Percentiles rank a stretch among this genome's conserved stretches.
These are phyloP conservation scores for Dendrostoma leiphaemia DNA, from an alignment of 2,329 filamentous ascomycete species.

Conservation along the genomic window DNA sequence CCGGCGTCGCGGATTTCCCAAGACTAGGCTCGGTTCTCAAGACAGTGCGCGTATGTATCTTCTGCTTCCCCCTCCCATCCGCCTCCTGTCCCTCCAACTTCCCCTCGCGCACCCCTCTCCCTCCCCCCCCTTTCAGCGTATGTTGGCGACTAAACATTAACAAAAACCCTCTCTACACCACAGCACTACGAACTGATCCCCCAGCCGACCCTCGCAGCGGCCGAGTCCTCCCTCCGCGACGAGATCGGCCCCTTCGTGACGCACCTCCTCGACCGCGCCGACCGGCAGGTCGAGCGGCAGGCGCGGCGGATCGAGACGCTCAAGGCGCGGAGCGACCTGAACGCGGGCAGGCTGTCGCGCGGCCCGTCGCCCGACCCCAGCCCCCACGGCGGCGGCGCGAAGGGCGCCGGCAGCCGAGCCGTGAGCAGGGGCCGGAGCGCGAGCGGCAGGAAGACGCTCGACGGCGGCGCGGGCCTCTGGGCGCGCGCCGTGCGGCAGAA, in stretches of 20 bases:
- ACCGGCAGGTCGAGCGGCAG: conserved; percentile 78
- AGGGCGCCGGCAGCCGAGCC: conserved; percentile 19
- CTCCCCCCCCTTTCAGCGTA: background rate
- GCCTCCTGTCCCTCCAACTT: background rate
- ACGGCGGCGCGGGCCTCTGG: conserved; percentile 49
- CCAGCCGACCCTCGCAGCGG: conserved; percentile 75
- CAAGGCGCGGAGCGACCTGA: conserved; percentile 78
- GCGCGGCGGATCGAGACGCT: conserved; percentile 80
- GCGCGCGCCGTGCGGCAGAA: conserved; percentile 69
- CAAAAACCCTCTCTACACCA: background rate
- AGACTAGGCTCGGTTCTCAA: conserved; percentile 55
- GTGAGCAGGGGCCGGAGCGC: conserved; percentile 22
- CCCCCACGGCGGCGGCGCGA: conserved; percentile 10
- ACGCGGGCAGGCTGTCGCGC: conserved; percentile 65
- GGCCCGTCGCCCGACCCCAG: conserved; percentile 20
- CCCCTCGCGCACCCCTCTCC: background rate
- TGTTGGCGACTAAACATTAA: background rate
- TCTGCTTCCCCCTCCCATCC: background rate
- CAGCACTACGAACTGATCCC: conserved; percentile 93
- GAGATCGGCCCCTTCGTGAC: conserved; percentile 88
- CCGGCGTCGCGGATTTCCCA: conserved; percentile 58
- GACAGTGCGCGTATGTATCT: conserved; percentile 50
- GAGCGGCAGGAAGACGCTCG: conserved; percentile 40
- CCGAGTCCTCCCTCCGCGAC: conserved; percentile 79
- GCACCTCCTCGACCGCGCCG: conserved; percentile 76